Evolutionary conservation across 208 protist genomes (phyloP), one percentile per base, ranked within the genome.

Genomic region (Leishmania gerbilli): DNA sequence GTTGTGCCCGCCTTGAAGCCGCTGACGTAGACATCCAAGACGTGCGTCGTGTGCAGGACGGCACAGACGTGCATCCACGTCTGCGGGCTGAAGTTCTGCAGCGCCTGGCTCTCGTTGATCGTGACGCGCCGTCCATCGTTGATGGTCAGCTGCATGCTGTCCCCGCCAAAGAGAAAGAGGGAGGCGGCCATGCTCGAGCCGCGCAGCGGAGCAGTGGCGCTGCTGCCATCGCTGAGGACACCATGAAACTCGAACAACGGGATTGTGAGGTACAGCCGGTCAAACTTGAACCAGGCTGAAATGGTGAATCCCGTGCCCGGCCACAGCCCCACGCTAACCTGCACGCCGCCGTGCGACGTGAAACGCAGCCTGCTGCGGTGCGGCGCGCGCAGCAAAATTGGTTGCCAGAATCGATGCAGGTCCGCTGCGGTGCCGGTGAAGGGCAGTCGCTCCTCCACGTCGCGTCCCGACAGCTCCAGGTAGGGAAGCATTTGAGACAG

Each of bases 371-470:
- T 86, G 80, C 91, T 95, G 49, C 90, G 90, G 31, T 83, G 82
- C 31, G 91, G 90, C 42, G 92, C 88, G 68, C 91, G 83, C 4
- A 83, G 74, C 56, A 97, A 85, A 60, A 95, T 87, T 31, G 92
- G 94, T 71, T 81, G 67, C 94, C 94, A 97, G 77, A 96, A 97
- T n/a, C 45, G 31, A 21, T 88, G 82, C 71, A 97, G 79, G 42
- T 88, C 78, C 71, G 53, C 77, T 15, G 86, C 77, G 79, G 76
- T 77, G 13, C 90, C 89, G 0, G 82, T 79, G 77, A 90, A 92
- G 21, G 92, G 92, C 21, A 97, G 77, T 11, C 77, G 62, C 75
- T 92, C 83, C 42, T 87, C 84, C 21, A 93, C 64, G 75, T 80
- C 71, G 11, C 42, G 45, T 17, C 76, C 62, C 31, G 91, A 88